These are phyloP conservation scores for Populus hybrid DNA, from an alignment of 441 rosid genomes.

Conservation along the genomic window DNA sequence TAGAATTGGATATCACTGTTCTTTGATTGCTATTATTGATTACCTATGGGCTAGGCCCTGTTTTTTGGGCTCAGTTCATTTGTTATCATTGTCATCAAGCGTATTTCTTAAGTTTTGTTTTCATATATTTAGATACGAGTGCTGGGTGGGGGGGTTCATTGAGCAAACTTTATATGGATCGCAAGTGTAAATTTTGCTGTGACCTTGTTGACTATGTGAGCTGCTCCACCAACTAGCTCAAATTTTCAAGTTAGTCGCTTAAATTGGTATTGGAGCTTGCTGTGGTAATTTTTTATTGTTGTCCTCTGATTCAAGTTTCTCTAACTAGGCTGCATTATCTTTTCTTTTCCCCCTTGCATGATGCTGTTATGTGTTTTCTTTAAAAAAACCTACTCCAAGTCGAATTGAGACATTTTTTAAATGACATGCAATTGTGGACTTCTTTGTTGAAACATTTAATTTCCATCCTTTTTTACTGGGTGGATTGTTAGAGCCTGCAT, in stretches of 20 bases:
- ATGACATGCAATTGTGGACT: neutral
- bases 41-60: neutral
- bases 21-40: neutral
- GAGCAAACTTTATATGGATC: neutral
- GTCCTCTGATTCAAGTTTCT: neutral
- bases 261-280: neutral
- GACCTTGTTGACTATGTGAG: neutral
- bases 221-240: neutral
- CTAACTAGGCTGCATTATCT: neutral
- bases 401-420: neutral
- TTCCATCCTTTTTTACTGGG: neutral
- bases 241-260: neutral
- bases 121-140: neutral
- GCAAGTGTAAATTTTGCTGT: neutral
- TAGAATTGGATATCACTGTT: neutral
- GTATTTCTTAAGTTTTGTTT: too few relatives aligned
- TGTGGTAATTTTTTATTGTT: neutral
- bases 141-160: neutral
- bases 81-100: neutral
- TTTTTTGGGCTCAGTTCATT: neutral
- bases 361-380: neutral
- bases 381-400: neutral
- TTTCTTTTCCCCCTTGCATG: neutral
- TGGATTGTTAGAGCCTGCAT: neutral
- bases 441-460: neutral